Conservation (phyloP, 345 rosid genomes). For the Citrus reticulata region DNA sequence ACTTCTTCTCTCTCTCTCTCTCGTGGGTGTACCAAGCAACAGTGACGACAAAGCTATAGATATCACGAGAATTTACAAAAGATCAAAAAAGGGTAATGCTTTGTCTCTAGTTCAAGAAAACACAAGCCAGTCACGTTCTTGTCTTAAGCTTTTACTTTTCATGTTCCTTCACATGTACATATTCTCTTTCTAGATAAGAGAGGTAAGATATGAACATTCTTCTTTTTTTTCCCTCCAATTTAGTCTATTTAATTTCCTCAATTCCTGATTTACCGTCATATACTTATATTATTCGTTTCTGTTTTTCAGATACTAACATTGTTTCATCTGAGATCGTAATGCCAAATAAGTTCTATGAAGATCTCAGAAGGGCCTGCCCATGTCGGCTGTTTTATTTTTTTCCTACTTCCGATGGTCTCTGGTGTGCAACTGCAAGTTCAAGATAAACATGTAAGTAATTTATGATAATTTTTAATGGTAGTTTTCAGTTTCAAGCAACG, state of each 20-base stretch:
- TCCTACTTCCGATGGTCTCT: neutral
- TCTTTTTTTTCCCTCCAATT: neutral
- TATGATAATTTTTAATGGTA: no score
- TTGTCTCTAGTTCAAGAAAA: neutral
- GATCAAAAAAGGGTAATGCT: neutral
- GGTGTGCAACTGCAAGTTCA: conserved; percentile 24
- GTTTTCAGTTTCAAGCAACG: no score
- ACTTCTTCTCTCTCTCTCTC: neutral
- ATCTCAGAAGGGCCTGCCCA: neutral
- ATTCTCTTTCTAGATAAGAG: neutral
- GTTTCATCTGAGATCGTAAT: neutral
- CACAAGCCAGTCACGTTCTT: neutral
- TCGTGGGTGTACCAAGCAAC: neutral
- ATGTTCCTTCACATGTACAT: neutral
- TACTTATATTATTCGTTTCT: no score
- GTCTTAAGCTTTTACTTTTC: neutral
- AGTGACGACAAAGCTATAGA: neutral
- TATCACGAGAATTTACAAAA: neutral
- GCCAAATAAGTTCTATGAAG: neutral
- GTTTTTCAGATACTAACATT: neutral
- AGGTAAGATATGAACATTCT: neutral
- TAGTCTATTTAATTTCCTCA: neutral
- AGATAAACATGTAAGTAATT: conserved; percentile 27
- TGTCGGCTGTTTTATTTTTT: neutral
- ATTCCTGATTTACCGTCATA: neutral